phyloP scores from a whole-genome alignment of 148 eudicot genomes.

The Fagopyrum esculentum region DNA sequence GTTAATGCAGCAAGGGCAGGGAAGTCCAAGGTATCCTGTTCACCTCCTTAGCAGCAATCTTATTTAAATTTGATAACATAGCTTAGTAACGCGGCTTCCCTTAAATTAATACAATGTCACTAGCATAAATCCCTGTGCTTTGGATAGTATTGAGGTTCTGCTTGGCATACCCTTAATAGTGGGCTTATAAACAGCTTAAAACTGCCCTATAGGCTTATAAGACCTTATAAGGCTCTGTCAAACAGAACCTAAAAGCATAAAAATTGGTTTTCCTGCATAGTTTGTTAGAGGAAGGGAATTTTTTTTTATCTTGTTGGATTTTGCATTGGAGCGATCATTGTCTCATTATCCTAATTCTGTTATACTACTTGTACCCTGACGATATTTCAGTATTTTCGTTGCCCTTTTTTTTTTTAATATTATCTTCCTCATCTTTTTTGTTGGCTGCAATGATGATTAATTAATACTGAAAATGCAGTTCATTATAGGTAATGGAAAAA shows the following conservation, averaged over 20 bases:
- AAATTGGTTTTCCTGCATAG: background rate
- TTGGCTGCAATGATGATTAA: background rate
- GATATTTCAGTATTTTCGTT: background rate
- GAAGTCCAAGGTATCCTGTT: slow-evolving; percentile 57
- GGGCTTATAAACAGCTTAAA: too few species aligned
- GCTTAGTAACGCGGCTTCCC: background rate
- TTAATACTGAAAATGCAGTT: slow-evolving; percentile 35
- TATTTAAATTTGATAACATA: background rate
- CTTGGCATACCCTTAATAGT: too few species aligned
- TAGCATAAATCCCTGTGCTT: background rate
- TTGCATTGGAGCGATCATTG: background rate
- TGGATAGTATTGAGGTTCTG: background rate
- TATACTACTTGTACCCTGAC: background rate
- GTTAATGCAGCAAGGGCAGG: slow-evolving; percentile 93
- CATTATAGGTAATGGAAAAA: slow-evolving; percentile 85
- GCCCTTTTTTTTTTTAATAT: background rate
- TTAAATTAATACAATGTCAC: background rate
- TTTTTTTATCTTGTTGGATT: background rate
- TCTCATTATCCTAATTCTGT: background rate
- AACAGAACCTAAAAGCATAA: background rate
- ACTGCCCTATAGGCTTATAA: too few species aligned
- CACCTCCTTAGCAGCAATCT: background rate
- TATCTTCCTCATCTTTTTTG: slow-evolving; percentile 4
- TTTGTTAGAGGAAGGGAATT: background rate
- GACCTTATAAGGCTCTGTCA: too few species aligned